Evolutionary conservation across 2,329 filamentous ascomycete genomes (phyloP).

Genomic region (Aspergillus quadricinctus): DNA sequence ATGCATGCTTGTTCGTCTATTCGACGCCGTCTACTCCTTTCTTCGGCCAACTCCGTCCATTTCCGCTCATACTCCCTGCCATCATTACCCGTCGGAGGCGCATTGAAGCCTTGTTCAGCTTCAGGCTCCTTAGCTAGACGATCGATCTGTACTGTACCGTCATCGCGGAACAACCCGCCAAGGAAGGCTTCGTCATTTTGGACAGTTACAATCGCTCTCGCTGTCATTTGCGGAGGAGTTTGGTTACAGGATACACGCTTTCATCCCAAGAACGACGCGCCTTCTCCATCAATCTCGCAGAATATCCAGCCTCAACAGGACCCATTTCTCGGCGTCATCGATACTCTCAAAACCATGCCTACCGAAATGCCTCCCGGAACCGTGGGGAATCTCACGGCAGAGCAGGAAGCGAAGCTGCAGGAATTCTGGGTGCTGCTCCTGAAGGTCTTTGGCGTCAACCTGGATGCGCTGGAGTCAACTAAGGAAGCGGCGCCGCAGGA

Average conservation of each 20-base stretch:
- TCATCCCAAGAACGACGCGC: constrained; percentile 10
- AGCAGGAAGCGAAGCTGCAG: constrained; percentile 82
- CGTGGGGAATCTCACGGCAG: constrained; percentile 79
- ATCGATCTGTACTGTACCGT: constrained; percentile 23
- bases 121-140: constrained; percentile 20
- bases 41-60: constrained; percentile 26
- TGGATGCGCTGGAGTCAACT: constrained; percentile 22
- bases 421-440: constrained; percentile 78
- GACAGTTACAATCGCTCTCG: constrained; percentile 31
- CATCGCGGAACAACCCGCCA: constrained; percentile 19
- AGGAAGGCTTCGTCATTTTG: constrained; percentile 36
- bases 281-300: constrained; percentile 8
- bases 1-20: constrained; percentile 31
- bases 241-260: constrained; percentile 32
- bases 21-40: constrained; percentile 27
- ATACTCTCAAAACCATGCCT: constrained; percentile 35
- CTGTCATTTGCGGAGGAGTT: constrained; percentile 31
- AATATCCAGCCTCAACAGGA: constrained; percentile 14
- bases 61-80: constrained; percentile 10
- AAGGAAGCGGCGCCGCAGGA: constrained; percentile 28
- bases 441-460: constrained; percentile 65
- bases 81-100: constrained; percentile 10
- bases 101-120: constrained; percentile 19
- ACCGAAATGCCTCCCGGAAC: constrained; percentile 53
- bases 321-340: constrained; percentile 30